These are phyloP conservation scores for Nicotiana undulata DNA, from an alignment of 257 asterid species.

Conservation along the genomic window DNA sequence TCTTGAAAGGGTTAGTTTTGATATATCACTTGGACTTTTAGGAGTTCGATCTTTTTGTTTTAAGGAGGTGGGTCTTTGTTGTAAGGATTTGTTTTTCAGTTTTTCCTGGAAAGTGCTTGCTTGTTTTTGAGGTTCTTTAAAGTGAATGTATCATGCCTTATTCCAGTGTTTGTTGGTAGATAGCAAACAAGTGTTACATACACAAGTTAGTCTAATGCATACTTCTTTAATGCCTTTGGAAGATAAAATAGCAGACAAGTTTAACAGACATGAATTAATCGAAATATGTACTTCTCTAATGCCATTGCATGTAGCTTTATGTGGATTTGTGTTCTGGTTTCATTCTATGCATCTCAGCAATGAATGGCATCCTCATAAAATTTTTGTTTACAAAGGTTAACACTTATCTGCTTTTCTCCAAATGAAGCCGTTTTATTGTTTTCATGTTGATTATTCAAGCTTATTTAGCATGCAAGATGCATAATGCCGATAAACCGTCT, in stretches of 20 bases:
- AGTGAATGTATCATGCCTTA: neutral
- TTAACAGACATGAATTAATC: neutral
- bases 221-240: neutral
- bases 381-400: neutral
- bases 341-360: neutral
- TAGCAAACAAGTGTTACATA: neutral
- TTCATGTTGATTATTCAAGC: neutral
- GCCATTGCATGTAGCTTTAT: neutral
- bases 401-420: neutral
- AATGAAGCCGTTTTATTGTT: neutral
- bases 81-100: neutral
- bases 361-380: neutral
- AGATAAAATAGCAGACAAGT: neutral
- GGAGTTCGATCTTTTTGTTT: neutral
- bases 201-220: neutral
- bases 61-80: neutral
- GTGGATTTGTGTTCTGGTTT: neutral
- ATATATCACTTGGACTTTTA: neutral
- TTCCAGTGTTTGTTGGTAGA: neutral
- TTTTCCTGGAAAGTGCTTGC: neutral
- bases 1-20: neutral
- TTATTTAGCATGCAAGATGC: neutral
- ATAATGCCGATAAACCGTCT: neutral
- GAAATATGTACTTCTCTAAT: neutral
- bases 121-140: neutral